Conservation (phyloP, 2,329 filamentous ascomycete genomes). For the Kalmusia sp. region DNA sequence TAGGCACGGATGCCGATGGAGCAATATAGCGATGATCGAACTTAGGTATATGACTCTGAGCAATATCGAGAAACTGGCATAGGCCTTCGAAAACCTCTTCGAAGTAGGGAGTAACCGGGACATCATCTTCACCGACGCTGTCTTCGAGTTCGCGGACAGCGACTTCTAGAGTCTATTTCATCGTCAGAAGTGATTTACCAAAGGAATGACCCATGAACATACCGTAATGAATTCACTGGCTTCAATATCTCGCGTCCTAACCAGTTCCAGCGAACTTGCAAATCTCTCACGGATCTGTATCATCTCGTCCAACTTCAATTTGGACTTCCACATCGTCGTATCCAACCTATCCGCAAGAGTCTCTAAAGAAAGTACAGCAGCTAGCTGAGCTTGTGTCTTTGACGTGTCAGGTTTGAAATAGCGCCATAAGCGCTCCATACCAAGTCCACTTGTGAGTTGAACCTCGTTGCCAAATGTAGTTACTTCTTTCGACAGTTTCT, state of each 20-base stretch:
- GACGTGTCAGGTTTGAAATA: conserved; percentile 69
- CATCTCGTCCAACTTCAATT: conserved; percentile 41
- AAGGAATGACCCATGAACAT: conserved; percentile 53
- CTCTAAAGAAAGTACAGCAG: conserved; percentile 52
- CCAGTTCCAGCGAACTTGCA: conserved; percentile 40
- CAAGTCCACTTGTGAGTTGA: conserved; percentile 75
- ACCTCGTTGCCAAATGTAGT: conserved; percentile 71
- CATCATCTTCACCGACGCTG: conserved; percentile 34
- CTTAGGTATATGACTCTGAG: conserved; percentile 16
- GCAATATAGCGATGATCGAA: conserved; percentile 9
- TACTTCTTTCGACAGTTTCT: conserved; percentile 33
- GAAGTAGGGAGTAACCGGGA: conserved; percentile 40
- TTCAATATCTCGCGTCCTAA: conserved; percentile 36
- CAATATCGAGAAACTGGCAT: conserved; percentile 45
- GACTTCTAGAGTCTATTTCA: conserved; percentile 25
- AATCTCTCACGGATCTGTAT: conserved; percentile 44
- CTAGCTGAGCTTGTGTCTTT: conserved; percentile 44
- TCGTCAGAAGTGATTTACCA: no score
- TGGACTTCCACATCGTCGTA: conserved; percentile 44
- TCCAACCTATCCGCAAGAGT: conserved; percentile 56
- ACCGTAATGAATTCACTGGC: conserved; percentile 35
- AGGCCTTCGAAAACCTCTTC: conserved; percentile 46
- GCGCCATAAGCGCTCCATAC: conserved; percentile 82
- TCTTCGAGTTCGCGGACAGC: conserved; percentile 41
- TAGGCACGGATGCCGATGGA: conserved; percentile 18